Evolutionary conservation across 805 yeast species (phyloP), one percentile per base, ranked within the genome.

Genomic region (Hanseniaspora lachancei): DNA sequence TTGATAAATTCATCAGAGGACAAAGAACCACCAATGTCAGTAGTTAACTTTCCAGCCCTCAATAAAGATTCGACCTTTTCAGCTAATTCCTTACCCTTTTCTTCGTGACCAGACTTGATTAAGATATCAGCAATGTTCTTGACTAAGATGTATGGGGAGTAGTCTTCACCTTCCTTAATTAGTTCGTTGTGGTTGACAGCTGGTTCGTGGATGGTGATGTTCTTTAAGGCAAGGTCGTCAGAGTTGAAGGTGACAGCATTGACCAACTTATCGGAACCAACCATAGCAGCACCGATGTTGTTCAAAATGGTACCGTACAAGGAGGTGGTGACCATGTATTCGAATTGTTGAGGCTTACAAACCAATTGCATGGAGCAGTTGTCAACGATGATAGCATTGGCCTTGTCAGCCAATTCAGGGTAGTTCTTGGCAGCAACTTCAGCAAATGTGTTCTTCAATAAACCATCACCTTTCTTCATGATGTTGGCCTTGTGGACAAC

Each of bases 321-420:
- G 79, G 93, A 89, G 64, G 98, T 98, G 62, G 97, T 88, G 61
- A 93, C 97, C 74, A 91, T 79, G 57, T 93, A 97, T 71, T 93
- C 97, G 68, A 91, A 91, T 77, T 91, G 97, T 74, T 91, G 96
- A 64, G 97, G 97, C 74, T 84, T 79, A 58, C 97, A 89, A 61
- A 91, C 98, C 58, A 97, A 96, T 77, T 91, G 97, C 98, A 91
- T 93, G 59, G 97, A 88, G 60, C 97, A 97, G 70, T 91, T 91
- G 75, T 91, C 98, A 64, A 91, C 97, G 74, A 91, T 93, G 81
- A 93, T 86, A 73, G 89, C 95, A 72, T 82, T 83, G 64, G 83
- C 87, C 12, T 46, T 49, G 29, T 35, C 20, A 60, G 77, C 78
- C 62, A 91, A 79, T 58, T 82, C 84, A 62, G 95, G 95, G 74